Evolutionary conservation across 139 green algal species (phyloP), one percentile per base, ranked within the genome.

Genomic region (Desmodesmus armatus): DNA sequence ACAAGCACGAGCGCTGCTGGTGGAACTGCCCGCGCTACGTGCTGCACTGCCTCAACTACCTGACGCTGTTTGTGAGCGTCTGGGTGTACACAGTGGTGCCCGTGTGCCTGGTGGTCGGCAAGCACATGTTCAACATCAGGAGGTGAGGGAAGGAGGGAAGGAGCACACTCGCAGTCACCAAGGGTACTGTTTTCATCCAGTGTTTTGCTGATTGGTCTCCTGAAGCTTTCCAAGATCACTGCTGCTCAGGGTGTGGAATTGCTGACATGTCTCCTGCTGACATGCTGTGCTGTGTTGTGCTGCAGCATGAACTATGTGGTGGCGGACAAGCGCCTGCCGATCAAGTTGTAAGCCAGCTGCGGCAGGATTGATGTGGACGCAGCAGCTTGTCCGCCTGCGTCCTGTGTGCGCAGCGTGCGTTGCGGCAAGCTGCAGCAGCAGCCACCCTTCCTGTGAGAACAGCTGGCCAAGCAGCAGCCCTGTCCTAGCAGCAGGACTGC

Each of bases 61-160:
- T 88, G 7, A 70, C 69, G 65, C 84, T 88, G 84, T 83, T 88
- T 72, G 60, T 88, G 33, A 63, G 67, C 27, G 80, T 86, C 9
- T 86, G 67, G 67, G 47, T 86, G 33, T 86, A 86, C 69, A 80
- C 80, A 33, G 67, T 86, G 35, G 31, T 86, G 63, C 80, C 80
- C 3, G 80, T 78, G 66, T 35, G 71, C 31, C 33, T 86, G 69
- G 80, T 86, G 35, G 58, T 86, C 3, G 69, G 51, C 67, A 86
- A 86, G 49, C 80, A 86, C 79, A 75, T 63, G 44, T 77, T 78
- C 65, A 85, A 85, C 44, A 13, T 85, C 19, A 62, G 15, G 51
- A 27, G 15, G 51, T 17, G n/a, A n/a, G n/a, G n/a, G n/a, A n/a
- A n/a, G n/a, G n/a, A n/a, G n/a, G n/a, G n/a, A n/a, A n/a, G n/a